Conservation (phyloP, 2,329 filamentous ascomycete genomes). For the Fusarium pininemorale region DNA sequence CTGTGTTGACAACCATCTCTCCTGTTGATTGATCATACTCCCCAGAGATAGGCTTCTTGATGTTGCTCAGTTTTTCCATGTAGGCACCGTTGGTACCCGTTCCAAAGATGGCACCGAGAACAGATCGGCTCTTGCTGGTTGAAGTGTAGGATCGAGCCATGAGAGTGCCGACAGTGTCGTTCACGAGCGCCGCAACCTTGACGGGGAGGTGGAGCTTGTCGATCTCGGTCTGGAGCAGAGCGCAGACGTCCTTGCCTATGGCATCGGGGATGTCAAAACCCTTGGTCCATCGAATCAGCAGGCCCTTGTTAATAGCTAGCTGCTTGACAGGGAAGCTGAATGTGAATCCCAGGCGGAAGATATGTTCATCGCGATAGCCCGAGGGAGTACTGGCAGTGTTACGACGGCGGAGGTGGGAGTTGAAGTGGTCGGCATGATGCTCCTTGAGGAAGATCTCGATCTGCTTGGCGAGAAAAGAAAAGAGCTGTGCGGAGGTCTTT, state of each 20-base stretch:
- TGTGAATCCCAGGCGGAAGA: conserved; percentile 97
- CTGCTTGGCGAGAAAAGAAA: conserved; percentile 91
- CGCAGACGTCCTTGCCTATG: conserved; percentile 93
- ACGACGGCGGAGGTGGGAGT: conserved; percentile 72
- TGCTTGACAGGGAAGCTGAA: conserved; percentile 98
- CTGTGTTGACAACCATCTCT: conserved; percentile 97
- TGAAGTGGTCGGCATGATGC: conserved; percentile 90
- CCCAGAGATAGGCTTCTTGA: conserved; percentile 79
- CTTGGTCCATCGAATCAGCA: conserved; percentile 97
- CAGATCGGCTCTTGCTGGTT: conserved; percentile 82
- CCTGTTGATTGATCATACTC: conserved; percentile 83
- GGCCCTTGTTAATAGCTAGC: conserved; percentile 92
- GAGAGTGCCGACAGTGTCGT: conserved; percentile 96
- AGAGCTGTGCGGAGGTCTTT: conserved; percentile 85
- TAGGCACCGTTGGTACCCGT: conserved; percentile 98
- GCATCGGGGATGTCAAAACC: conserved; percentile 97
- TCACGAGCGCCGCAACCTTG: conserved; percentile 93
- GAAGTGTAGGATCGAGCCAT: conserved; percentile 98
- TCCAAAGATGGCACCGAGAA: conserved; percentile 96
- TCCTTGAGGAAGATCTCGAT: conserved; percentile 87
- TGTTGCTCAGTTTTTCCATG: conserved; percentile 86
- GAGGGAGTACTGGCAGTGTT: conserved; percentile 66
- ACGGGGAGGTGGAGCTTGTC: conserved; percentile 88
- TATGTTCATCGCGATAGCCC: conserved; percentile 74
- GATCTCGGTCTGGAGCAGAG: conserved; percentile 87